Evolutionary conservation across 1,284 basidiomycete genomes (phyloP).

Genomic region (Leccinum cinnamomeum): DNA sequence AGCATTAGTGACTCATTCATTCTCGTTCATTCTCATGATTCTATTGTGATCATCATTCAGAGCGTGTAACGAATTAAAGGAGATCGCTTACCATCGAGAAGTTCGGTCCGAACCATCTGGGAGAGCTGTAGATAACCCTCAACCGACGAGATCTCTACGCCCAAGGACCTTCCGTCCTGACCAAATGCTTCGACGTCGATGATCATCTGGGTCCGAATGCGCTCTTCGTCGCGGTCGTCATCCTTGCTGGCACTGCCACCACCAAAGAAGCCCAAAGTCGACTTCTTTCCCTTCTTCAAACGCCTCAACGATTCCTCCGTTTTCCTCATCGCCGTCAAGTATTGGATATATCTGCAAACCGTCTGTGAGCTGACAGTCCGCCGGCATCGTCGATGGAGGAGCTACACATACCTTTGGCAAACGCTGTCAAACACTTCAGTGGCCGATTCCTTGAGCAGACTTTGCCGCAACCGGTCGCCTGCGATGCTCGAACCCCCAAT

Average conservation of each 20-base stretch:
- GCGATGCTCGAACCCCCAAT: constrained; percentile 53
- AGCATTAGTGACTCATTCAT: constrained; percentile 35
- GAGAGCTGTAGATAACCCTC: constrained; percentile 57
- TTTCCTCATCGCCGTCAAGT: constrained; percentile 83
- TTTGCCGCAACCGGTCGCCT: constrained; percentile 57
- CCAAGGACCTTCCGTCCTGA: constrained; percentile 69
- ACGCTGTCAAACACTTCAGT: constrained; percentile 74
- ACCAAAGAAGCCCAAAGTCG: constrained; percentile 77
- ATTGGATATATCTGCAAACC: constrained; percentile 57
- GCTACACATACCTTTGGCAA: constrained; percentile 54
- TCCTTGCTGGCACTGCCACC: constrained; percentile 47
- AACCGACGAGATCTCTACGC: constrained; percentile 59
- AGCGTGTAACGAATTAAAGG: neutral
- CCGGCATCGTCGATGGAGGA: neutral
- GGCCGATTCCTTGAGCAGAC: constrained; percentile 55
- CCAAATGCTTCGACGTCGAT: constrained; percentile 84
- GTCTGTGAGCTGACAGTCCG: constrained; percentile 1
- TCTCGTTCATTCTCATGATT: constrained; percentile 12
- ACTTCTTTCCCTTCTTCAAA: constrained; percentile 83
- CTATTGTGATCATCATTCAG: constrained; percentile 9
- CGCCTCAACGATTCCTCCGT: constrained; percentile 85
- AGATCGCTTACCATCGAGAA: constrained; percentile 35
- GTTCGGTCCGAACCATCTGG: constrained; percentile 55
- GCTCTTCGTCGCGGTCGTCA: constrained; percentile 74
- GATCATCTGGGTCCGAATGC: constrained; percentile 83